Base-by-base conservation (phyloP, 1,284 basidiomycete genomes). In the Phylloporus sp. region DNA sequence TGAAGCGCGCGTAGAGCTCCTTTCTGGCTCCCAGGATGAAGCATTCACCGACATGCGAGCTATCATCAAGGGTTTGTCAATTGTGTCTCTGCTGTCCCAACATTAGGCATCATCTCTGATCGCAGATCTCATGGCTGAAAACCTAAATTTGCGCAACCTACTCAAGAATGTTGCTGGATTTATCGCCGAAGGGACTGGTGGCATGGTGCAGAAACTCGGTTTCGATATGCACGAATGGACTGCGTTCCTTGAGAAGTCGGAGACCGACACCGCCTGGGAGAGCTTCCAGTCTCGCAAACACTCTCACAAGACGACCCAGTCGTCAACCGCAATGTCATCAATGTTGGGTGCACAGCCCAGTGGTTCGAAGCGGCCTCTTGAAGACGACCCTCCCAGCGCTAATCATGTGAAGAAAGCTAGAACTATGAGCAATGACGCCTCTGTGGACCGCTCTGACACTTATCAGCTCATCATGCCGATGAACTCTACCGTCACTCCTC, bases 241-340 rank as follows among this genome's bases (percentile, higher is more conserved):
- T 72, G 89, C 88, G 60, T 93, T 91, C 71, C 83, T 95, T 69
- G 94, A 93, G 80, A 90, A 90, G 73, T 89, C 92, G 3, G 95
- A 97, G 80, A 95, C 94, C 0, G 95, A 97, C 77, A 95, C 94
- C 1, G 95, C 94, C 37, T 95, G 92, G 85, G 94, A 96, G 76
- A 92, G 94, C 60, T 96, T 92, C 75, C 89, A 94, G 70, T 81
- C 87, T 41, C 87, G 92, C 71, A 94, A 53, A 61, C 72, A 73
- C 10, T 53, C 70, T 27, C 74, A 76, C 41, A 78, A 80, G 60
- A 73, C 74, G 19, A 57, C 71, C 5, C 79, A 78, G 39, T 69
- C 80, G 20, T 72, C 78, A 25, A 72, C 62, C 56, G 68, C 75
- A 39, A 81, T 77, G 75, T 68, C 73, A 39, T 80, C 73, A 23